Evolutionary conservation across 345 rosid genomes (phyloP), one percentile per base, ranked within the genome.

Genomic region (Bruguiera gymnorhiza): DNA sequence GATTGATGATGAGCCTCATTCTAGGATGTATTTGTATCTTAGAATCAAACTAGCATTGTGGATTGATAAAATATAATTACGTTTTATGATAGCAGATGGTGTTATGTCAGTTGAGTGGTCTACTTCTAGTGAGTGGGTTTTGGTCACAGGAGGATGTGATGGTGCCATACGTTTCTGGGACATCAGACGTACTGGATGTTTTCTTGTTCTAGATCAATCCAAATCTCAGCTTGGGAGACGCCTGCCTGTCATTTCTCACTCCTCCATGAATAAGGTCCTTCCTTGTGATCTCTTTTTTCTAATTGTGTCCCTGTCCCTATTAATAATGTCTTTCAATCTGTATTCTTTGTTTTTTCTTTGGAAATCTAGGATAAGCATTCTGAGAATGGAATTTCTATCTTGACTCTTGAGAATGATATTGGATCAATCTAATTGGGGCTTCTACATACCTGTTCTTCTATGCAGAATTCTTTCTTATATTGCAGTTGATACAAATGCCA

Each of bases 91-190:
- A 77, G 73, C 85, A 89, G 99, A 88, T 84, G 91, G 99, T 53
- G 87, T 92, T 73, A 90, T 90, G 99, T 67, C 97, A 10, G 92
- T 87, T 67, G 93, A 95, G 76, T 95, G 99, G 99, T 90, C 99
- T 74, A 82, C 88, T 74, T 89, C 97, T 52, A 91, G 86, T 76
- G 98, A 94, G 80, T 94, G 93, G 95, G 82, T 91, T 72, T 79
- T 95, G 86, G 67, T 88, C 69, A 89, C 99, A 9, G 99, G 96
- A 19, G 99, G 97, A 0, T 91, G 92, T 82, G 97, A 95, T 79
- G 99, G 99, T 70, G 97, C 99, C 21, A 95, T 90, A 81, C 91
- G 99, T 32, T 88, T 92, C 71, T 95, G 98, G 99, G 97, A 92
- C 78, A 95, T 94, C 37, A 86, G 96, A 69, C 95, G 90, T 36